Conservation (phyloP, 805 yeast genomes). For the Starmerella bacillaris region DNA sequence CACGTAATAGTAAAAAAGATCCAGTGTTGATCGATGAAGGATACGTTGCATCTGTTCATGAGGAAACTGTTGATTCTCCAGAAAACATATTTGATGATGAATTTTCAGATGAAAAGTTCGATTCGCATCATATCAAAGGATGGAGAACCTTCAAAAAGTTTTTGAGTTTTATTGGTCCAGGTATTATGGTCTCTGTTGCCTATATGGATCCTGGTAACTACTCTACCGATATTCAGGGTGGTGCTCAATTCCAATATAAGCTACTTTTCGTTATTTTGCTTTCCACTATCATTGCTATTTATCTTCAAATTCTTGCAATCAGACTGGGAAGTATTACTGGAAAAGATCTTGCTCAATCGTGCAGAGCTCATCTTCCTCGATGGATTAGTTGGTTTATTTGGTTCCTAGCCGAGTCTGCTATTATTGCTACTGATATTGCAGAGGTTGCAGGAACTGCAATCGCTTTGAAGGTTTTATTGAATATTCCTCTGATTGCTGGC, state of each 20-base stretch:
- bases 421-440: conserved; percentile 88
- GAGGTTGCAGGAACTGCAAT: conserved; percentile 98
- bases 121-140: background rate
- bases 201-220: conserved; percentile 98
- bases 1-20: too few species aligned
- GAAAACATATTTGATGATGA: too few species aligned
- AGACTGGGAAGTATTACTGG: conserved; percentile 91
- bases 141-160: conserved; percentile 28
- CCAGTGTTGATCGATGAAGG: too few species aligned
- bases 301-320: conserved; percentile 68
- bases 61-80: too few species aligned
- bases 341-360: conserved; percentile 71
- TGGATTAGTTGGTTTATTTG: conserved; percentile 37
- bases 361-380: conserved; percentile 54
- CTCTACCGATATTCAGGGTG: conserved; percentile 85
- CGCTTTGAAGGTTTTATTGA: conserved; percentile 65
- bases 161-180: conserved; percentile 71
- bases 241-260: conserved; percentile 69
- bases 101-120: background rate
- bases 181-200: conserved; percentile 84
- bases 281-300: conserved; percentile 72
- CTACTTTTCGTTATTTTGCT: conserved; percentile 59
- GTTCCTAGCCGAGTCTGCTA: conserved; percentile 71
- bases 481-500: conserved; percentile 65
- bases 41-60: too few species aligned